A percentile compares a stretch with the other conserved stretches of the same genome.
phyloP scores from a whole-genome alignment of 2,329 filamentous ascomycete genomes.

The Coniosporium tulheliwenetii region DNA sequence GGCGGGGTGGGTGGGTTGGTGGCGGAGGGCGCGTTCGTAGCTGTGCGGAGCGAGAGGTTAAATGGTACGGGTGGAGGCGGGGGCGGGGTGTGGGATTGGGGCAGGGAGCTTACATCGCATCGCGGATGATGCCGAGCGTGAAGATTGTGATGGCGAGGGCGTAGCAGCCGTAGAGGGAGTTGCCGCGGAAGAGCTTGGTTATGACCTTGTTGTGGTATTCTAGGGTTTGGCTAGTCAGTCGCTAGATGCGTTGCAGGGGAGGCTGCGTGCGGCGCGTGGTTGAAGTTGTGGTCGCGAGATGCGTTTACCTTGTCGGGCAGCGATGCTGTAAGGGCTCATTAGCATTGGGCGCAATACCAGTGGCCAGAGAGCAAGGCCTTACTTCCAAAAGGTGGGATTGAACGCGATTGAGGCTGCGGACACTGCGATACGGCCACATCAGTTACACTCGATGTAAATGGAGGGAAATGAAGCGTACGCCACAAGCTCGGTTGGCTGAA shows the following conservation, averaged over 20 bases:
- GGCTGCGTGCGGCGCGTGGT: conserved; percentile 3
- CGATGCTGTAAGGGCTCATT: conserved; percentile 42
- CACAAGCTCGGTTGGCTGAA: conserved; percentile 31
- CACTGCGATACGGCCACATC: conserved; percentile 36
- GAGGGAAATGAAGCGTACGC: conserved; percentile 15
- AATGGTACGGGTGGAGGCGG: neutral
- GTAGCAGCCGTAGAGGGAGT: conserved; percentile 71
- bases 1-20: conserved; percentile 59
- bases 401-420: conserved; percentile 73
- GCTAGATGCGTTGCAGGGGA: neutral
- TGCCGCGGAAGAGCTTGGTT: conserved; percentile 72
- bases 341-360: conserved; percentile 11
- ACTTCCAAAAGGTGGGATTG: conserved; percentile 99
- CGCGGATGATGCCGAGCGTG: conserved; percentile 75
- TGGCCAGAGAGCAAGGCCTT: conserved; percentile 25
- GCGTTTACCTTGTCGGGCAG: conserved; percentile 60
- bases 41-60: conserved; percentile 29
- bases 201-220: conserved; percentile 87
- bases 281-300: conserved; percentile 6
- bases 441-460: conserved; percentile 8
- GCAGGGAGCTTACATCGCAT: conserved; percentile 31
- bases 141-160: conserved; percentile 81
- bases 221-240: conserved; percentile 17
- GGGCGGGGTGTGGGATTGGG: neutral
- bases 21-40: conserved; percentile 69